Conservation (phyloP, 345 rosid genomes). For the Salix koriyanagi region DNA sequence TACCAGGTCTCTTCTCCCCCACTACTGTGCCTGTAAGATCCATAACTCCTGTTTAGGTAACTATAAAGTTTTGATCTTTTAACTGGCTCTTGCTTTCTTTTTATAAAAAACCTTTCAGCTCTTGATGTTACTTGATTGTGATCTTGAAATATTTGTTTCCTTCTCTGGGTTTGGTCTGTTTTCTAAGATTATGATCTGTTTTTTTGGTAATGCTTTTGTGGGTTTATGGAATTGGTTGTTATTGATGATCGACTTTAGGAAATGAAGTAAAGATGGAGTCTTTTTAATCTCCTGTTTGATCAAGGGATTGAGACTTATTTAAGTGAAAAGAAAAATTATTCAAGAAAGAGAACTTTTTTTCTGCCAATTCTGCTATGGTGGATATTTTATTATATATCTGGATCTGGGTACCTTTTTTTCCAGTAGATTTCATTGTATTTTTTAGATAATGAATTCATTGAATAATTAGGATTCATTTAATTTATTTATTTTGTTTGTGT, state of each 20-base stretch:
- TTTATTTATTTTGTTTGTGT: background rate
- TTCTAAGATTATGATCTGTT: background rate
- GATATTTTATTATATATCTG: background rate
- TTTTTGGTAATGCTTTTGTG: background rate
- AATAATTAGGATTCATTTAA: background rate
- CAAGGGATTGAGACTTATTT: background rate
- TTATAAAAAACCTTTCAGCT: background rate
- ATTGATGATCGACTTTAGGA: background rate
- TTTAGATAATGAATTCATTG: background rate
- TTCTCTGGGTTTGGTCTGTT: background rate
- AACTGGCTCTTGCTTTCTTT: background rate
- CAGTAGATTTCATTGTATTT: background rate
- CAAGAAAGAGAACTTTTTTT: background rate
- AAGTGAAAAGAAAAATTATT: background rate
- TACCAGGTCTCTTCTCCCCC: background rate
- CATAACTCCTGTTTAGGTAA: background rate
- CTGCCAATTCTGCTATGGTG: background rate
- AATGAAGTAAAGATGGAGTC: background rate
- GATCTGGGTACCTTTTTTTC: background rate
- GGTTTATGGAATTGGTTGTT: background rate
- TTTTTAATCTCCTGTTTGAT: background rate
- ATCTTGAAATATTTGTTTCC: background rate
- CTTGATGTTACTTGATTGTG: background rate
- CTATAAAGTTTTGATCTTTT: background rate
- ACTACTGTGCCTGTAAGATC: background rate